Conservation (phyloP, 768 basidiomycete genomes). For the Mycena vitilis region DNA sequence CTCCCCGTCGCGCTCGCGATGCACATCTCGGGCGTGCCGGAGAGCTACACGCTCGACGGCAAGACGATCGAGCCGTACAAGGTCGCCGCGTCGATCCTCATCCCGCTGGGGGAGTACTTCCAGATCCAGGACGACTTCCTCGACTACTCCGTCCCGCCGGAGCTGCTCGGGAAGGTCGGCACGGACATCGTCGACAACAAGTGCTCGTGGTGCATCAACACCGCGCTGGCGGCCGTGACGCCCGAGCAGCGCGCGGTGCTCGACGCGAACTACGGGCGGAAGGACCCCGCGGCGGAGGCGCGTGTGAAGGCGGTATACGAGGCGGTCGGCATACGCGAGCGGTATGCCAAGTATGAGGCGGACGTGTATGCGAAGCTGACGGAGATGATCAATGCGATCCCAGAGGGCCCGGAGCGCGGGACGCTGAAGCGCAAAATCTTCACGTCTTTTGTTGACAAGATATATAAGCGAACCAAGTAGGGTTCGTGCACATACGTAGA, state of each 20-base stretch:
- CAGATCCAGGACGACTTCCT: constrained; percentile 98
- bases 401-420: constrained; percentile 61
- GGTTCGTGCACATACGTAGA: not conserved
- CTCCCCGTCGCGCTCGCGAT: constrained; percentile 97
- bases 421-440: constrained; percentile 78
- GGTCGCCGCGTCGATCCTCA: constrained; percentile 80
- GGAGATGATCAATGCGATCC: constrained; percentile 76
- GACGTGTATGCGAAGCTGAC: constrained; percentile 73
- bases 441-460: constrained; percentile 88
- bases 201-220: constrained; percentile 96
- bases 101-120: constrained; percentile 98
- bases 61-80: constrained; percentile 70
- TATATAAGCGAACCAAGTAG: constrained; percentile 74
- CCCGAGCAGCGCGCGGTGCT: constrained; percentile 68
- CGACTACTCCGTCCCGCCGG: constrained; percentile 91
- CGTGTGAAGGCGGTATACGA: constrained; percentile 74
- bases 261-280: constrained; percentile 65
- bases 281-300: constrained; percentile 66
- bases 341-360: constrained; percentile 86
- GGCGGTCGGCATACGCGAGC: constrained; percentile 69
- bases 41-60: constrained; percentile 48
- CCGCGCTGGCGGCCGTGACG: constrained; percentile 71
- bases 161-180: constrained; percentile 95
- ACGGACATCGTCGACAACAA: constrained; percentile 99
- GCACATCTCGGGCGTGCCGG: constrained; percentile 77